These are phyloP conservation scores for Mucuna pruriens DNA, from an alignment of 306 rosid genomes.

Conservation along the genomic window DNA sequence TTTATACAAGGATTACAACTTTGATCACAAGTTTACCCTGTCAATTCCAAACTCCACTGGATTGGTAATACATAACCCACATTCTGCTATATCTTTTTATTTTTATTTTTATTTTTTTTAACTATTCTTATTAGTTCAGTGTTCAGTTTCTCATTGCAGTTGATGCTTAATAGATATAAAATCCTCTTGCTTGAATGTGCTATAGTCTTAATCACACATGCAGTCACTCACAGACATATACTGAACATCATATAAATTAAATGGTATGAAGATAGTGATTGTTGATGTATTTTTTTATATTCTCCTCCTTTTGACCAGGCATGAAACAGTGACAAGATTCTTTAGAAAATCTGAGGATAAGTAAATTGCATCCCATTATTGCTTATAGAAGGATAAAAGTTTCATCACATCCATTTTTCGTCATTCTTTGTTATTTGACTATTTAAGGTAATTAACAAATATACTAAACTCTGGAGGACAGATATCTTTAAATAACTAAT, in stretches of 20 bases:
- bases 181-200: conserved; percentile 6
- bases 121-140: neutral
- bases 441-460: neutral
- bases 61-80: conserved; percentile 62
- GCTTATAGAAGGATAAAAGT: neutral
- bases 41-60: conserved; percentile 70
- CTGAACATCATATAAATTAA: neutral
- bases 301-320: neutral
- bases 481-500: neutral
- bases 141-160: conserved; percentile 7
- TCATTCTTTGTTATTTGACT: neutral
- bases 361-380: neutral
- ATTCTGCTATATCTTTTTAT: neutral
- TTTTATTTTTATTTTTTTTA: neutral
- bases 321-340: neutral
- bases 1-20: conserved; percentile 86
- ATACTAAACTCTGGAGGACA: neutral
- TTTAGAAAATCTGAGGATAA: neutral
- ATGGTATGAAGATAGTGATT: neutral
- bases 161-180: conserved; percentile 10
- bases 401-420: neutral
- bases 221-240: neutral
- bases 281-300: neutral
- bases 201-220: neutral
- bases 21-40: conserved; percentile 78